These are phyloP conservation scores for Geotrichum histeridarum DNA, from an alignment of 1,139 yeast genomes.

Conservation along the genomic window DNA sequence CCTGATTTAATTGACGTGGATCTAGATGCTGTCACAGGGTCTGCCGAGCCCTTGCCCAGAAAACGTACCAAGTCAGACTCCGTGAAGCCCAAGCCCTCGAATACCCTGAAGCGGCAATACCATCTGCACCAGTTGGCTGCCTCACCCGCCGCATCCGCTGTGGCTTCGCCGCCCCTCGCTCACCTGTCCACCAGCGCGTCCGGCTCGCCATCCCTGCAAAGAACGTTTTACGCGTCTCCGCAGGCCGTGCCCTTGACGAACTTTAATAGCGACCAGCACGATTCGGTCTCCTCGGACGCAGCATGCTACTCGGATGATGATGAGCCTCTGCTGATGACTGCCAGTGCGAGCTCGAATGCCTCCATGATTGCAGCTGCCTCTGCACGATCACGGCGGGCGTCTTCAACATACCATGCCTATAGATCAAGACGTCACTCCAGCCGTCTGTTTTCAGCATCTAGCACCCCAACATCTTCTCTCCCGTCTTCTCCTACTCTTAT, in stretches of 20 bases:
- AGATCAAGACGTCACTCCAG: conserved; percentile 1
- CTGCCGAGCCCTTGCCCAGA: conserved; percentile 45
- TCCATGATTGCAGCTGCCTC: background rate
- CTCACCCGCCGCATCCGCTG: background rate
- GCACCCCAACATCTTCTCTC: conserved; percentile 6
- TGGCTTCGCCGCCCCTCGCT: conserved; percentile 4
- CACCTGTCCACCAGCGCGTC: background rate
- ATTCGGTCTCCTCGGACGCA: conserved; percentile 2
- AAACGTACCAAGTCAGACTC: conserved; percentile 11
- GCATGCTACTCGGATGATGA: conserved; percentile 5
- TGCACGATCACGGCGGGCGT: background rate
- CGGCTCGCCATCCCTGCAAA: background rate
- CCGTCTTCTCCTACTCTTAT: conserved; percentile 1
- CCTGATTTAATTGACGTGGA: too few species aligned
- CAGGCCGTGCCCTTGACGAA: conserved; percentile 3
- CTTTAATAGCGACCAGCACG: background rate
- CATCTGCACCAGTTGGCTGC: background rate
- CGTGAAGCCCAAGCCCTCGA: background rate
- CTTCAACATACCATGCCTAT: background rate
- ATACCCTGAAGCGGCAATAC: conserved; percentile 1
- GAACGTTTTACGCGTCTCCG: conserved; percentile 9
- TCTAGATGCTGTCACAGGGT: conserved; percentile 50
- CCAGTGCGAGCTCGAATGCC: background rate
- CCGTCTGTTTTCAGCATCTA: conserved; percentile 6
- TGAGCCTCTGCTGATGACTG: conserved; percentile 2